Percentiles rank a stretch among this genome's conserved stretches.
Conservation (phyloP, 352 stramenopile genomes). For the Pythium scleroteichum region DNA sequence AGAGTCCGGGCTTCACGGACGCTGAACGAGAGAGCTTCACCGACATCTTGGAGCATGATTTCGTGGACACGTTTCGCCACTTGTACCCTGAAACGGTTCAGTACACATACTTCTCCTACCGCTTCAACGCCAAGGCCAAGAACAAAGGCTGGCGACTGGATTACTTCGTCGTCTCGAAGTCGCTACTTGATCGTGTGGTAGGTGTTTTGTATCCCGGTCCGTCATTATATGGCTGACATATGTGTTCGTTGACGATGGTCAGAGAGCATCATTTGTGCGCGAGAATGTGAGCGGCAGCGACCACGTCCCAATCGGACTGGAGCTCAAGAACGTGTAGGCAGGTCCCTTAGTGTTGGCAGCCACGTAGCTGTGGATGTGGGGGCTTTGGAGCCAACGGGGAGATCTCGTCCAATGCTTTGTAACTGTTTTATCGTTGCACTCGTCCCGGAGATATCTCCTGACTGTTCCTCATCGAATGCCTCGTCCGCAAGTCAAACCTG, state of each 20-base stretch:
- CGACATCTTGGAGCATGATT: constrained; percentile 54
- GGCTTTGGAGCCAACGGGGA: no score
- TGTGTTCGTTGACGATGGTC: constrained; percentile 23
- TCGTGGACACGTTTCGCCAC: constrained; percentile 75
- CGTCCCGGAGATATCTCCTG: no score
- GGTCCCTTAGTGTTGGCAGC: neutral
- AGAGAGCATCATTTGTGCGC: constrained; percentile 58
- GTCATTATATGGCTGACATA: constrained; percentile 13
- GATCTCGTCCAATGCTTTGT: no score
- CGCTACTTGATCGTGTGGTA: constrained; percentile 62
- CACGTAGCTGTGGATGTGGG: no score
- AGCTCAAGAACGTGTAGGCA: constrained; percentile 21
- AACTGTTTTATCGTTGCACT: no score
- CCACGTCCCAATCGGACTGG: constrained; percentile 74
- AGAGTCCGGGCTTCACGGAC: constrained; percentile 77
- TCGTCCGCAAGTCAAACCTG: no score
- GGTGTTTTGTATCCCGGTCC: constrained; percentile 19
- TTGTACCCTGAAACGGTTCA: constrained; percentile 62
- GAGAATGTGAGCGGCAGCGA: constrained; percentile 68
- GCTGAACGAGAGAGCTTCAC: constrained; percentile 79
- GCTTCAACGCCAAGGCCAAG: constrained; percentile 71
- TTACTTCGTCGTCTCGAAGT: constrained; percentile 79
- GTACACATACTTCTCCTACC: constrained; percentile 86
- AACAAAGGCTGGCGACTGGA: constrained; percentile 89
- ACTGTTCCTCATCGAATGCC: no score